Base-by-base conservation (phyloP, 176 grass and related monocot genomes). In the Hsuehochloa calcarea region DNA sequence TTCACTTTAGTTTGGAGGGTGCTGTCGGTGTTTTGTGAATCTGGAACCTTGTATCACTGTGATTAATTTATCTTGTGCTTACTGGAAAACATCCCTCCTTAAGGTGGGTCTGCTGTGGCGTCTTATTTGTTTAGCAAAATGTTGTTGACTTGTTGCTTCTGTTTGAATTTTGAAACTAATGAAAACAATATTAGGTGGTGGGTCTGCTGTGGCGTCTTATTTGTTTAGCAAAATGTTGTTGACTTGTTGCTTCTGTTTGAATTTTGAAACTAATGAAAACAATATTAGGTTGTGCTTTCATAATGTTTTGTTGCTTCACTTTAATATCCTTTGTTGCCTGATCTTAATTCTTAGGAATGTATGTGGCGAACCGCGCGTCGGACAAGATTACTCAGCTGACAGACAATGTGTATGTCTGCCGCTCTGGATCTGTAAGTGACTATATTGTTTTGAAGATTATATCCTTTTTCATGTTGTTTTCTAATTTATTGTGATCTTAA, bases 351-450 rank as follows among this genome's bases (percentile, higher is more conserved):
- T 10, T 74, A 99, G 96, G 96, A 65, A 94, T 94, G 93, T 96
- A 96, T 73, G 95, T 97, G 6, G 95, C 95, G 0, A 97, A 97
- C 80, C 90, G 95, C 84, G 92, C 92, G 11, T 97, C 95, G 0
- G 95, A 97, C 78, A 97, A 97, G 82, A 97, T 97, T 46, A 91
- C 92, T 12, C 84, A 85, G 78, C 74, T 97, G 51, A 97, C 95
- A 15, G 95, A 97, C 47, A 97, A 94, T 84, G 95, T 97, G n/a
- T 94, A 90, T 63, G 78, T 97, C 23, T 97, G 95, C 59, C 88
- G 92, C 59, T 97, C 90, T 86, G 95, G 95, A 93, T 97, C 95
- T 77, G 95, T 97, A 94, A 97, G 86, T 84, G 37, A 8, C 47
- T 47, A 2, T 62, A 19, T 35, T 41, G 15, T 47, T 85, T 46